phyloP scores from a whole-genome alignment of 1,139 yeast species.

The Candida buenavistaensis region DNA sequence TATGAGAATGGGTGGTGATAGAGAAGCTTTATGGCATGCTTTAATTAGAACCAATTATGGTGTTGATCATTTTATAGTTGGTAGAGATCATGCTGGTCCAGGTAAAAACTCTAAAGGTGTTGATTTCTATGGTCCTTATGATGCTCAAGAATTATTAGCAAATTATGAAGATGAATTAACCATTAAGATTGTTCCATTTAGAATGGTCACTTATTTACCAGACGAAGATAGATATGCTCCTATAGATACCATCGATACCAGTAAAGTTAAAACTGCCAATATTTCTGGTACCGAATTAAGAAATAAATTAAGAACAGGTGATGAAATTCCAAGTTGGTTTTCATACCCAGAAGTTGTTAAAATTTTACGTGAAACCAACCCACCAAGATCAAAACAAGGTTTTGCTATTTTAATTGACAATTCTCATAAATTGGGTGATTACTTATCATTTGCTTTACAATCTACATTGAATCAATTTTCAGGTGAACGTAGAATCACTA shows the following conservation, averaged over 20 bases:
- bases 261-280: slow-evolving; percentile 79
- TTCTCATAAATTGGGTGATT: slow-evolving; percentile 51
- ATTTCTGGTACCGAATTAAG: slow-evolving; percentile 95
- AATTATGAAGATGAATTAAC: slow-evolving; percentile 73
- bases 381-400: slow-evolving; percentile 89
- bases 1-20: slow-evolving; percentile 99
- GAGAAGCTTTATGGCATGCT: slow-evolving; percentile 99
- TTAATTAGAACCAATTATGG: slow-evolving; percentile 95
- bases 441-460: slow-evolving; percentile 78
- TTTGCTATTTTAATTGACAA: slow-evolving; percentile 65
- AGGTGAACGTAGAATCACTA: slow-evolving; percentile 83
- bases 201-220: slow-evolving; percentile 95
- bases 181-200: slow-evolving; percentile 91
- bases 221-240: slow-evolving; percentile 96
- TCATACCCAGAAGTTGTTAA: slow-evolving; percentile 95
- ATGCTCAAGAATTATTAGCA: slow-evolving; percentile 88
- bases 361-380: slow-evolving; percentile 88
- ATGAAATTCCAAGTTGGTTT: slow-evolving; percentile 93
- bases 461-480: slow-evolving; percentile 87
- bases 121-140: slow-evolving; percentile 96
- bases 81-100: slow-evolving; percentile 98
- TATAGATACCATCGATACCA: slow-evolving; percentile 79
- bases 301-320: slow-evolving; percentile 81
- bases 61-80: slow-evolving; percentile 95
- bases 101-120: slow-evolving; percentile 91